Conservation (phyloP, 495 filamentous ascomycete species). For the Neurospora discreta region DNA sequence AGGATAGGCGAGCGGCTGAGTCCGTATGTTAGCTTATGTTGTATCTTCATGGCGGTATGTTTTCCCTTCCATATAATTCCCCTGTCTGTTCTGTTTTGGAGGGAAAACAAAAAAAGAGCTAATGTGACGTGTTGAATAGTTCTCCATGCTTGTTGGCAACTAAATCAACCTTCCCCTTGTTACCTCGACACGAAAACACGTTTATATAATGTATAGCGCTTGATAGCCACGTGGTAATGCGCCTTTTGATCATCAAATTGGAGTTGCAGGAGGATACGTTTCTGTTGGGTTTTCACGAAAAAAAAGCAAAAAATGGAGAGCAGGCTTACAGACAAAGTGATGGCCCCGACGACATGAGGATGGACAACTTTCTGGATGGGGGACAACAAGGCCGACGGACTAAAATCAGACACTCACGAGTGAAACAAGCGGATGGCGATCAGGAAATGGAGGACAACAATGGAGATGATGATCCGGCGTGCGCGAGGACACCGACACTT, state of each 20-base stretch:
- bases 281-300: background rate
- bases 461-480: background rate
- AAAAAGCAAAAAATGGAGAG: background rate
- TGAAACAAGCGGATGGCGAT: background rate
- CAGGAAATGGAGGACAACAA: background rate
- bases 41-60: slow-evolving; percentile 81
- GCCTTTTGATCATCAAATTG: background rate
- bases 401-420: background rate
- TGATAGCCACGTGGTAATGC: background rate
- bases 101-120: no score
- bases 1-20: slow-evolving; percentile 87
- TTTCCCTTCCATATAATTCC: background rate
- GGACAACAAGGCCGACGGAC: background rate
- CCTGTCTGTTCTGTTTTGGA: background rate
- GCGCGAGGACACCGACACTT: background rate
- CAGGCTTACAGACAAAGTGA: background rate
- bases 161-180: background rate
- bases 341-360: background rate
- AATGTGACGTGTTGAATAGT: background rate
- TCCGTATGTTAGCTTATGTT: slow-evolving; percentile 93
- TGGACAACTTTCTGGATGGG: background rate
- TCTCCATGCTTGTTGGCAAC: slow-evolving; percentile 9
- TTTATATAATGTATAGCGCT: background rate
- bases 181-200: background rate
- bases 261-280: background rate